phyloP scores from a whole-genome alignment of 306 rosid genomes.

The Chamaecrista fasciculata region DNA sequence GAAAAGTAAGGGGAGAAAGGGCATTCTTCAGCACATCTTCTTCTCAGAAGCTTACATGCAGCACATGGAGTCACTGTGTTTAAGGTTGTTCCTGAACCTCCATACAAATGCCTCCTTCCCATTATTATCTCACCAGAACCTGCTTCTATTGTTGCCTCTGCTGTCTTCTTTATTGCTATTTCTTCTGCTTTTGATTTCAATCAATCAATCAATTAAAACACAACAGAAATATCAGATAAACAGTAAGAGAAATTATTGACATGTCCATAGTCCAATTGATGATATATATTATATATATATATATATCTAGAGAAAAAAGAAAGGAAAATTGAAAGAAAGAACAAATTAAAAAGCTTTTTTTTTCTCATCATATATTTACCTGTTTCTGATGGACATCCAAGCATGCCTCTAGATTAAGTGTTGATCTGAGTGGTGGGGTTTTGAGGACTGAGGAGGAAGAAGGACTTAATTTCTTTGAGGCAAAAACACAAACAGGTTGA shows the following conservation, averaged over 20 bases:
- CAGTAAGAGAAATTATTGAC: background rate
- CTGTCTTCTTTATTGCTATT: conserved; percentile 36
- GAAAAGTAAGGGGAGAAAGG: conserved; percentile 94
- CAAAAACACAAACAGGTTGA: conserved; percentile 27
- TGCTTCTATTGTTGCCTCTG: conserved; percentile 43
- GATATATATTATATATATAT: too few relatives aligned
- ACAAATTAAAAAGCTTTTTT: background rate
- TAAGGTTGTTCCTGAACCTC: conserved; percentile 53
- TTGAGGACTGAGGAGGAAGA: background rate
- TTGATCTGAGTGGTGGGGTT: conserved; percentile 27
- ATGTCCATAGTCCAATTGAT: too few relatives aligned
- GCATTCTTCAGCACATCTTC: conserved; percentile 93
- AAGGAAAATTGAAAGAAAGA: background rate
- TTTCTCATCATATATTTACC: conserved; percentile 42
- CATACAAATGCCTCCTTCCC: conserved; percentile 56
- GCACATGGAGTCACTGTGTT: conserved; percentile 91
- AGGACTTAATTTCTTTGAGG: conserved; percentile 20
- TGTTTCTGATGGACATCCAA: conserved; percentile 66
- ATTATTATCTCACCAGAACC: conserved; percentile 42
- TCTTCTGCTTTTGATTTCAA: conserved; percentile 65
- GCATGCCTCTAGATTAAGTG: conserved; percentile 45
- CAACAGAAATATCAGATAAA: background rate
- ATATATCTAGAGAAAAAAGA: too few relatives aligned
- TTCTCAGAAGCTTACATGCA: conserved; percentile 90
- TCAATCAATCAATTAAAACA: conserved; percentile 11